phyloP scores from a whole-genome alignment of 441 rosid species.

The Erodium moschatum region DNA sequence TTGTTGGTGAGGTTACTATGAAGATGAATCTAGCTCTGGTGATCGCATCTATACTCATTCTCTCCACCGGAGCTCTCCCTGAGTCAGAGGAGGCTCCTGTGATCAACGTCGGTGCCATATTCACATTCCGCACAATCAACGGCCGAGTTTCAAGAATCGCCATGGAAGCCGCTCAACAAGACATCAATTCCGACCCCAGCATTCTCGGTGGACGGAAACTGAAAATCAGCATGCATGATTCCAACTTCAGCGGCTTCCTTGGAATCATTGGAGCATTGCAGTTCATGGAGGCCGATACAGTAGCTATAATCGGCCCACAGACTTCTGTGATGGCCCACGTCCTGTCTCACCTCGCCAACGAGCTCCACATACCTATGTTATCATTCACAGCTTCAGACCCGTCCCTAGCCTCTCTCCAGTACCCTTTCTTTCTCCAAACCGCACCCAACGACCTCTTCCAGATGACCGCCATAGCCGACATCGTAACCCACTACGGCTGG shows the following conservation, averaged over 20 bases:
- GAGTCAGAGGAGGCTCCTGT: constrained; percentile 31
- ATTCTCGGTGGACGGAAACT: constrained; percentile 53
- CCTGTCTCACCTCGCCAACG: constrained; percentile 50
- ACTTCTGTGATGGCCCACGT: constrained; percentile 66
- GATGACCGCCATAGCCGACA: constrained; percentile 75
- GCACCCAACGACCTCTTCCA: constrained; percentile 63
- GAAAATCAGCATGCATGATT: constrained; percentile 42
- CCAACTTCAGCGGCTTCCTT: constrained; percentile 54
- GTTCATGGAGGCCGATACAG: constrained; percentile 61
- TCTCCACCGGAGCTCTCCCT: constrained; percentile 26
- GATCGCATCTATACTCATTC: constrained; percentile 25
- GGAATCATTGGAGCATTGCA: constrained; percentile 57
- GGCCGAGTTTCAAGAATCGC: constrained; percentile 70
- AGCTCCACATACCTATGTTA: constrained; percentile 56
- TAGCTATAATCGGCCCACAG: constrained; percentile 80
- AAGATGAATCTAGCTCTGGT: constrained; percentile 50
- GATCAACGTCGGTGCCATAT: constrained; percentile 57
- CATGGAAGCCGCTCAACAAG: constrained; percentile 54
- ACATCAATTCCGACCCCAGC: constrained; percentile 58
- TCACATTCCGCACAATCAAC: constrained; percentile 36
- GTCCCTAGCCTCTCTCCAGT: constrained; percentile 60
- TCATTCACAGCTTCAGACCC: constrained; percentile 83
- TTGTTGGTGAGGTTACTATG: constrained; percentile 6
- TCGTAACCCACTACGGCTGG: constrained; percentile 63
- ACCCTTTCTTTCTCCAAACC: constrained; percentile 72